These are phyloP conservation scores for Chytridiales sp. DNA, from an alignment of 371 early-diverging fungal species.

Conservation along the genomic window DNA sequence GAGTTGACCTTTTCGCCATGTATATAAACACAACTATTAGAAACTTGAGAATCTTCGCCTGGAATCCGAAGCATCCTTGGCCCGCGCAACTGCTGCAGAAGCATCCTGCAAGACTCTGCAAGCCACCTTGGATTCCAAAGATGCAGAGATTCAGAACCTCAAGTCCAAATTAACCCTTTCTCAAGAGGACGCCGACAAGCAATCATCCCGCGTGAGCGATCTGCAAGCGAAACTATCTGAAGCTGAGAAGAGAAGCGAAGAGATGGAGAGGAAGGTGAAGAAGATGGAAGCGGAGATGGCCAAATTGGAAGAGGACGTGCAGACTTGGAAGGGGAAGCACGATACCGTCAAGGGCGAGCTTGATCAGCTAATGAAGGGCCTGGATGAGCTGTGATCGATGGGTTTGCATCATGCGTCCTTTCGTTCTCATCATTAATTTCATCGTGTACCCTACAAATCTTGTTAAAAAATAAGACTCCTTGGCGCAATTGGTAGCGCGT, in stretches of 20 bases:
- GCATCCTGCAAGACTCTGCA: constrained; percentile 8
- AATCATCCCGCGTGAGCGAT: too few species aligned
- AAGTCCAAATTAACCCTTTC: constrained; percentile 19
- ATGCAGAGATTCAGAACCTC: constrained; percentile 15
- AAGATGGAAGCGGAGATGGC: constrained; percentile 15
- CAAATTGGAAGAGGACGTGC: constrained; percentile 18
- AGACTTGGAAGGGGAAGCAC: constrained; percentile 7
- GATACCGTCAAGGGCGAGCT: constrained; percentile 9
- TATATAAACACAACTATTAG: too few species aligned
- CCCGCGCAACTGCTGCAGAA: constrained; percentile 5
- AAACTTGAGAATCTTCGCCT: constrained; percentile 22
- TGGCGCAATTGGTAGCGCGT: too few species aligned
- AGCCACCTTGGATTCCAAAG: constrained; percentile 12
- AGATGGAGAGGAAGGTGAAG: constrained; percentile 18
- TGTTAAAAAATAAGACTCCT: too few species aligned
- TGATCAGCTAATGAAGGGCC: constrained; percentile 4
- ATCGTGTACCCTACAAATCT: too few species aligned
- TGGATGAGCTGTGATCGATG: constrained; percentile 6
- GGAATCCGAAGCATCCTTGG: constrained; percentile 6
- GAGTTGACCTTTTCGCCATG: too few species aligned
- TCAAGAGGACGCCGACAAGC: too few species aligned
- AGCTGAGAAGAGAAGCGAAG: too few species aligned
- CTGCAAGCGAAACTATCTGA: too few species aligned
- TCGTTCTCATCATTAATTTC: too few species aligned
- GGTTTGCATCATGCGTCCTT: not conserved